These are phyloP conservation scores for Rutstroemia sp. DNA, from an alignment of 2,329 filamentous ascomycete genomes.

Conservation along the genomic window DNA sequence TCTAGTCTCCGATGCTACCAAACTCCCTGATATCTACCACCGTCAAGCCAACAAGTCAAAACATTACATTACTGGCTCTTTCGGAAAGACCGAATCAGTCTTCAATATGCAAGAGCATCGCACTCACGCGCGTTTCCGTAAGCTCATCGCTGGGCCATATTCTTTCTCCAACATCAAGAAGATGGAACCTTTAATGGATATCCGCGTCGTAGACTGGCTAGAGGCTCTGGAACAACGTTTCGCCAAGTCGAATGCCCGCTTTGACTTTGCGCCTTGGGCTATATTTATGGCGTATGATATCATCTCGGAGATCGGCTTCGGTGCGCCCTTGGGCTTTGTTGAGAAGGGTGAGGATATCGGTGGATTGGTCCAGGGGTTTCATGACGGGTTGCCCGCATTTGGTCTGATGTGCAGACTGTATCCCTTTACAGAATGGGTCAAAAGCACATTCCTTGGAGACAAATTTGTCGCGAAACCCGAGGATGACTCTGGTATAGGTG, in stretches of 20 bases:
- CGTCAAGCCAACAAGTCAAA: slow-evolving; percentile 48
- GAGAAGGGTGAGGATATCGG: slow-evolving; percentile 43
- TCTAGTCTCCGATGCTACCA: slow-evolving; percentile 41
- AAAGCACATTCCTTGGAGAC: slow-evolving; percentile 40
- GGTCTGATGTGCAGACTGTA: slow-evolving; percentile 37
- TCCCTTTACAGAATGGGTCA: slow-evolving; percentile 47
- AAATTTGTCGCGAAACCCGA: slow-evolving; percentile 1
- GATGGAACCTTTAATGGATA: slow-evolving; percentile 50
- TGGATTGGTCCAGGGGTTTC: slow-evolving; percentile 46
- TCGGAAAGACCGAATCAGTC: slow-evolving; percentile 45
- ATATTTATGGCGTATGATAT: slow-evolving; percentile 45
- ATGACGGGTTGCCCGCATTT: slow-evolving; percentile 30
- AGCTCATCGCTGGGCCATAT: slow-evolving; percentile 45
- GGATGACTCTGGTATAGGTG: slow-evolving; percentile 1
- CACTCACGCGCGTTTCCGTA: slow-evolving; percentile 44
- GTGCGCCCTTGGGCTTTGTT: slow-evolving; percentile 48
- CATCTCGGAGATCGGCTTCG: slow-evolving; percentile 49
- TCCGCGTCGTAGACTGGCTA: slow-evolving; percentile 43
- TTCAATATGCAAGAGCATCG: slow-evolving; percentile 50
- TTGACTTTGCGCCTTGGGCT: slow-evolving; percentile 50
- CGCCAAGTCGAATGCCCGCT: slow-evolving; percentile 34
- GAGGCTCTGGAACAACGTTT: slow-evolving; percentile 39
- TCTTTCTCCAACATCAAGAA: slow-evolving; percentile 49
- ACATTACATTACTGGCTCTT: slow-evolving; percentile 51
- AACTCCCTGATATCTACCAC: slow-evolving; percentile 46